phyloP scores from a whole-genome alignment of 2,329 filamentous ascomycete genomes.

The Aureobasidium namibiae region DNA sequence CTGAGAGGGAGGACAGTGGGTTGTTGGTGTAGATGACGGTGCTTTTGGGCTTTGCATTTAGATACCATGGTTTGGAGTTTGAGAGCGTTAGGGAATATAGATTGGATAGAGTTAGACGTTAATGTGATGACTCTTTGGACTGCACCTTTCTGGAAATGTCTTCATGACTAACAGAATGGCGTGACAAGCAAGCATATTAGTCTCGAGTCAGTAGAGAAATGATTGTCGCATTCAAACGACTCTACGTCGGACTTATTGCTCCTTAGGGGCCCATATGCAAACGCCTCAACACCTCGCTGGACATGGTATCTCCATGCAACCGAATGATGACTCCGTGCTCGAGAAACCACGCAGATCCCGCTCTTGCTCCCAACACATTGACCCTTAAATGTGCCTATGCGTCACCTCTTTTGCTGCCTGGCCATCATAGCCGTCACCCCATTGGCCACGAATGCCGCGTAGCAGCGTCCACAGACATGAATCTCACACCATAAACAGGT shows the following conservation, averaged over 20 bases:
- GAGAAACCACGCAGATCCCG: neutral
- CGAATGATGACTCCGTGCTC: neutral
- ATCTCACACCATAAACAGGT: conserved; percentile 9
- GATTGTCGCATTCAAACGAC: neutral
- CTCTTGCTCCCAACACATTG: neutral
- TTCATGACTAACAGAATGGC: neutral
- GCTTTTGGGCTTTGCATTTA: neutral
- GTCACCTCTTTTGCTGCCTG: neutral
- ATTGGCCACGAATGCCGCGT: neutral
- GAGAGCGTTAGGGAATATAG: neutral
- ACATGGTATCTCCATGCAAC: neutral
- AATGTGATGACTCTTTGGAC: neutral
- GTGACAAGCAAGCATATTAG: neutral
- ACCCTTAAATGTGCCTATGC: neutral
- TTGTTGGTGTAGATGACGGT: neutral
- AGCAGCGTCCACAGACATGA: conserved; percentile 5
- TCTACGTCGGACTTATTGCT: neutral
- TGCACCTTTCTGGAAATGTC: too few species aligned
- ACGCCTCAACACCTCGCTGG: neutral
- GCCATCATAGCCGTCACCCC: conserved; percentile 6
- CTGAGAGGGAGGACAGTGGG: conserved; percentile 19
- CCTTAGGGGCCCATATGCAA: neutral
- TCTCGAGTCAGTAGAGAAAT: neutral
- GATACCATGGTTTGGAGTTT: conserved; percentile 1
- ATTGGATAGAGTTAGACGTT: neutral